Conservation (phyloP, 208 protist genomes). For the Trypanosoma grayi region DNA sequence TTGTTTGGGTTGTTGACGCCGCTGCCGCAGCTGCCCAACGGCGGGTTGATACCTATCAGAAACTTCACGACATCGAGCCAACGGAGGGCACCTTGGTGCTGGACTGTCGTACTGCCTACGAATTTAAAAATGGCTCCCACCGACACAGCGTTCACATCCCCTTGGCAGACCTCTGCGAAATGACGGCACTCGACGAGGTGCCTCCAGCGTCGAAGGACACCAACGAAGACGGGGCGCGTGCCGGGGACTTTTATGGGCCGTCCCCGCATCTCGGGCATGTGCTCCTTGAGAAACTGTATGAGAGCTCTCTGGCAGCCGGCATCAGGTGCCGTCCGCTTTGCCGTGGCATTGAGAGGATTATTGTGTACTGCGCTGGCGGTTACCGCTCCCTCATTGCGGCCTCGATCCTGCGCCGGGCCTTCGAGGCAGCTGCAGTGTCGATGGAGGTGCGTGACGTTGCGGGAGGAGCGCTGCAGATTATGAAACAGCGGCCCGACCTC, state of each 20-base stretch:
- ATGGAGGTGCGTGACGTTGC: constrained; percentile 50
- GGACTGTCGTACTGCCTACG: constrained; percentile 74
- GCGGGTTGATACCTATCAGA: constrained; percentile 21
- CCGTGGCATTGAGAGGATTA: constrained; percentile 32
- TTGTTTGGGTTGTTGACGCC: constrained; percentile 14
- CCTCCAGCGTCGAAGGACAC: background rate
- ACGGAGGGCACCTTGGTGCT: constrained; percentile 38
- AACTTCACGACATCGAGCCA: constrained; percentile 29
- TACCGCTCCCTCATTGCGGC: constrained; percentile 79
- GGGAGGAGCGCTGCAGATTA: constrained; percentile 76
- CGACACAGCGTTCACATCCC: constrained; percentile 59
- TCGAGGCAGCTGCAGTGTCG: constrained; percentile 34
- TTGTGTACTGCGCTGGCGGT: constrained; percentile 74
- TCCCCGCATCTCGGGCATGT: constrained; percentile 29
- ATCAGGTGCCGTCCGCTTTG: constrained; percentile 23
- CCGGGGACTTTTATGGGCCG: constrained; percentile 8
- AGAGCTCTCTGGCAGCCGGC: constrained; percentile 27
- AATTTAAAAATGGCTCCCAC: constrained; percentile 84
- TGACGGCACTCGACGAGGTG: constrained; percentile 39
- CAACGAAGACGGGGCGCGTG: background rate
- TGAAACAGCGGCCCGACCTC: constrained; percentile 77
- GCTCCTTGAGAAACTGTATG: constrained; percentile 36
- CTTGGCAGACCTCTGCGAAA: constrained; percentile 52
- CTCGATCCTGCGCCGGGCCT: constrained; percentile 59
- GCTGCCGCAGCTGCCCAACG: constrained; percentile 3